phyloP scores from a whole-genome alignment of 106 monocot genomes.

The Hemerocallis citrina region DNA sequence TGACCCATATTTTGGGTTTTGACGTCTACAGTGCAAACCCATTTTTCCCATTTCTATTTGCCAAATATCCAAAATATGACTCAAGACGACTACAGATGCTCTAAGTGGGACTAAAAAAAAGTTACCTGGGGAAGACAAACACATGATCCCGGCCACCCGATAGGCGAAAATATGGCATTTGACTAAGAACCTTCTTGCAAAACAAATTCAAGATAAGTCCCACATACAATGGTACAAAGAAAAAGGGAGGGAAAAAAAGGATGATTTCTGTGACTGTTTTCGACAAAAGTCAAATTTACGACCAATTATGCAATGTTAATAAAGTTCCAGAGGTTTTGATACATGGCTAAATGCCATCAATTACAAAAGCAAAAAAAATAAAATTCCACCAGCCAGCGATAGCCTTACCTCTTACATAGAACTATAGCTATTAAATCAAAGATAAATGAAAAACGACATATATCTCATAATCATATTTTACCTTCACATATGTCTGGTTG shows the following conservation, averaged over 20 bases:
- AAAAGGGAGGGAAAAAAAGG: too few relatives aligned
- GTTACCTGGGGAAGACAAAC: slow-evolving; percentile 95
- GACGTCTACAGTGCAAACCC: too few relatives aligned
- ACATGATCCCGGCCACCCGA: slow-evolving; percentile 96
- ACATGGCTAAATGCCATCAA: neutral
- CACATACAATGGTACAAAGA: neutral
- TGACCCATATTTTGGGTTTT: too few relatives aligned
- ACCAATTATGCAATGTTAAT: too few relatives aligned
- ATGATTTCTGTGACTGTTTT: neutral
- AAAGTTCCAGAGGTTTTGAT: neutral
- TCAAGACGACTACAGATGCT: too few relatives aligned
- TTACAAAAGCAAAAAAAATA: neutral
- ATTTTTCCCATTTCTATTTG: too few relatives aligned
- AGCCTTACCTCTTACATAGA: neutral
- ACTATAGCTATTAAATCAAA: neutral
- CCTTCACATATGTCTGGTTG: slow-evolving; percentile 89
- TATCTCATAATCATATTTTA: slow-evolving; percentile 13
- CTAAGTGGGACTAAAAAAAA: too few relatives aligned
- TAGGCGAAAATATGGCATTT: slow-evolving; percentile 94
- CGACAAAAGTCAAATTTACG: neutral
- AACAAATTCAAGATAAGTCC: neutral
- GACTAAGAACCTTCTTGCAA: slow-evolving; percentile 64
- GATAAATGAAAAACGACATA: neutral
- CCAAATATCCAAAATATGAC: too few relatives aligned
- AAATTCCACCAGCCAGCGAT: too few relatives aligned